phyloP scores from a whole-genome alignment of 2,329 filamentous ascomycete genomes.

The Pseudogymnoascus sp. region DNA sequence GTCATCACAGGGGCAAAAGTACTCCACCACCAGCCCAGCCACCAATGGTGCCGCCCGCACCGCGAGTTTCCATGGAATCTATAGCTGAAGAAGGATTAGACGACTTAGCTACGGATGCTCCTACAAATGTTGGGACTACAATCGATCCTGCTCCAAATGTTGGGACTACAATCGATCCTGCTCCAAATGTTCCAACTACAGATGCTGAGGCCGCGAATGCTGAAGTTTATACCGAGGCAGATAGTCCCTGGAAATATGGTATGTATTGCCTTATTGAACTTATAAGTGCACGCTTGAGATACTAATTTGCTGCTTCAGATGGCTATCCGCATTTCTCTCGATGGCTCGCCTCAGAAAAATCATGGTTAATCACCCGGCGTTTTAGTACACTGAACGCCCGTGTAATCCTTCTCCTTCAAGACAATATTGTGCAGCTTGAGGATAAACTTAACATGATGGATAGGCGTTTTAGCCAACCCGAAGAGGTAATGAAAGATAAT shows the following conservation, averaged over 20 bases:
- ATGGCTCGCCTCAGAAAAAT: conserved; percentile 11
- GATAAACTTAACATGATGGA: background rate
- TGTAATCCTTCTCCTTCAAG: conserved; percentile 11
- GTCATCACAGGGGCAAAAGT: too few relatives aligned
- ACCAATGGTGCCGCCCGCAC: background rate
- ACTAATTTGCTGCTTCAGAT: background rate
- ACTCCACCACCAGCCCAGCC: background rate
- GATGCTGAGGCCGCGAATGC: too few relatives aligned
- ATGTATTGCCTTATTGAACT: background rate
- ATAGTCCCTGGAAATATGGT: background rate
- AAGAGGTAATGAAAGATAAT: conserved; percentile 1
- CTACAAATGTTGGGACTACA: background rate
- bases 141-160: background rate
- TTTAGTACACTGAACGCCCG: conserved; percentile 11
- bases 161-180: too few relatives aligned
- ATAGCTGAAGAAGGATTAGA: background rate
- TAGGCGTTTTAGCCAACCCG: background rate
- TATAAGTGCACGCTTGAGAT: too few relatives aligned
- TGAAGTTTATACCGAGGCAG: too few relatives aligned
- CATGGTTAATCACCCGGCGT: conserved; percentile 11
- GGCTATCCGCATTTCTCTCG: background rate
- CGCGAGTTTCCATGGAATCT: background rate
- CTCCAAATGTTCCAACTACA: too few relatives aligned
- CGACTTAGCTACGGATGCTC: background rate
- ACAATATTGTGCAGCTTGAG: conserved; percentile 10